Base-by-base conservation (phyloP, 202 grass and related monocot genomes). In the Digitaria exilis region DNA sequence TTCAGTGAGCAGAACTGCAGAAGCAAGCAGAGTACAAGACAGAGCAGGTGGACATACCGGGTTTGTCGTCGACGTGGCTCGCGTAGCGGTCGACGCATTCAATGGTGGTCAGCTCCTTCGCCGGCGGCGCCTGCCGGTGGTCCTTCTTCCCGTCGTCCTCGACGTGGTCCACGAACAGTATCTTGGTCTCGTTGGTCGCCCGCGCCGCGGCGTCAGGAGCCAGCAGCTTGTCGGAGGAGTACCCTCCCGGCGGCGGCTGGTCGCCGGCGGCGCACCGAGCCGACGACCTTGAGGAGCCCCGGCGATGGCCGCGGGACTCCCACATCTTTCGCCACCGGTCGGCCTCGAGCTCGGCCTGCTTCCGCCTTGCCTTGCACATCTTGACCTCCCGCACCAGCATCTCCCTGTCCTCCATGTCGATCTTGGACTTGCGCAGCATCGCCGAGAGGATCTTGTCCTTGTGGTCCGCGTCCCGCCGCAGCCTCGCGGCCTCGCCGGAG, bases 361-460 rank as follows among this genome's bases (percentile, higher is more conserved):
- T 94, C 79, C 88, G 82, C 80, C 82, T 89, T 45, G 79, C 95
- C 62, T 88, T 94, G 64, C 78, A 48, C 78, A 86, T 28, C 80
- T 94, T 91, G 43, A 94, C 83, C 77, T 97, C 92, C 16, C 91
- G 73, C 37, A 94, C 79, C 74, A 94, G 65, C 95, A 88, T 83
- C 73, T 91, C 88, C 74, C 86, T 84, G 75, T 94, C 92, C 14
- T 87, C 86, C 43, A 88, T 86, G 62, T 97, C 92, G 9, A 94
- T 78, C 89, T 91, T 97, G 34, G 90, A 92, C 88, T 97, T 97
- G 51, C 92, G 88, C 77, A 94, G 78, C 92, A 97, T 87, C 19
- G 95, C 92, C 0, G 92, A 92, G 12, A 97, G 86, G 37, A 97
- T 90, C 75, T 92, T 94, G 72, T 97, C 92, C 86, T 94, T 94